A percentile compares a stretch with the other conserved stretches of the same genome.
Conservation (phyloP, 2,329 filamentous ascomycete species). For the Sphaceloma murrayae region DNA sequence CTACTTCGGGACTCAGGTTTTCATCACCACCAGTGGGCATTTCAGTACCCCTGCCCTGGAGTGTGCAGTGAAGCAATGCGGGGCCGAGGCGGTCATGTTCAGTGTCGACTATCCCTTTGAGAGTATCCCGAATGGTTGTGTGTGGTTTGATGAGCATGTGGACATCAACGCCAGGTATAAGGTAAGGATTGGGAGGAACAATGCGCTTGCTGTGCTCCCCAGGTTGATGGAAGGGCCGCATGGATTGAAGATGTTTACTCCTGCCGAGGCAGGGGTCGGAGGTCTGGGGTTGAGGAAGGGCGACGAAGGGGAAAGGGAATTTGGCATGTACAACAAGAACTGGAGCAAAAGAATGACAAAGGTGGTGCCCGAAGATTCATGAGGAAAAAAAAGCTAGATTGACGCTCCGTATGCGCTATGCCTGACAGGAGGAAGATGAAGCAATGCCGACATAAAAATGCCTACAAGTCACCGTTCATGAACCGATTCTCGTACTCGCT, state of each 20-base stretch:
- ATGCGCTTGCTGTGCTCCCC: background rate
- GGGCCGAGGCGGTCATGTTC: constrained; percentile 45
- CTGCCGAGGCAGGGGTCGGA: constrained; percentile 1
- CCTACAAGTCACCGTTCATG: constrained; percentile 20
- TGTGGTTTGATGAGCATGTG: constrained; percentile 43
- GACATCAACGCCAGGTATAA: constrained; percentile 42
- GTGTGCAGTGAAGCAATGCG: constrained; percentile 30
- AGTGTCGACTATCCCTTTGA: constrained; percentile 53
- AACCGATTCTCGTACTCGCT: constrained; percentile 27
- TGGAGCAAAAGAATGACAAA: constrained; percentile 6
- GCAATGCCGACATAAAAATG: background rate
- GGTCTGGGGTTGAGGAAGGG: constrained; percentile 8
- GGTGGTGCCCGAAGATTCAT: constrained; percentile 6
- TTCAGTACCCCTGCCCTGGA: constrained; percentile 45
- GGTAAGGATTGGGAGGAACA: constrained; percentile 27
- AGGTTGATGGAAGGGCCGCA: constrained; percentile 7
- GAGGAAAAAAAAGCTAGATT: background rate
- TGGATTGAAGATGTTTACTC: constrained; percentile 4
- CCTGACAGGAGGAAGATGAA: no score
- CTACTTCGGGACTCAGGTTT: constrained; percentile 24
- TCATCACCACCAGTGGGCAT: constrained; percentile 51
- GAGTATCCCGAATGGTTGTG: constrained; percentile 39
- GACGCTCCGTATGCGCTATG: background rate
- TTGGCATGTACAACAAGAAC: constrained; percentile 12
- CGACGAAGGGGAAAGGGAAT: constrained; percentile 2